Evolutionary conservation across 805 yeast species (phyloP).

Genomic region (Clavispora vitiphila): DNA sequence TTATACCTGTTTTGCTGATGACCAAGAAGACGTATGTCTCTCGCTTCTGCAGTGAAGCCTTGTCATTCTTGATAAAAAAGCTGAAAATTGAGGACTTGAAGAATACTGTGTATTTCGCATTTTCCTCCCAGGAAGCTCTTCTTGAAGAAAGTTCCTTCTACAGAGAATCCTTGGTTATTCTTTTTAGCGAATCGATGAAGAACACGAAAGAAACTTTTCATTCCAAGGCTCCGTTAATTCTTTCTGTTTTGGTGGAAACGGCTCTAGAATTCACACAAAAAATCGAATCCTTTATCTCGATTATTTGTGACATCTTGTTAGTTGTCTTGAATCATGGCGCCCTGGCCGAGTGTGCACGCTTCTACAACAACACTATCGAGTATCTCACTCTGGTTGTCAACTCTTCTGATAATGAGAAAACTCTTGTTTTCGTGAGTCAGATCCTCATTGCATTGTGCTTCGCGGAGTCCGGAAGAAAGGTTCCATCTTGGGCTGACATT

Average conservation of each 20-base stretch:
- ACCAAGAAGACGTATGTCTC: constrained; percentile 58
- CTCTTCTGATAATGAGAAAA: not conserved
- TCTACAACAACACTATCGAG: constrained; percentile 33
- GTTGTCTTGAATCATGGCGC: constrained; percentile 51
- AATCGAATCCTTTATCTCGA: not conserved
- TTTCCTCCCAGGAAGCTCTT: constrained; percentile 27
- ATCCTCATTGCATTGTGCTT: constrained; percentile 48
- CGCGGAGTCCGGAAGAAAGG: constrained; percentile 67
- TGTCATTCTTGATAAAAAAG: constrained; percentile 78
- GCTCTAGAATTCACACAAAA: constrained; percentile 9
- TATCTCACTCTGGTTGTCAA: constrained; percentile 15
- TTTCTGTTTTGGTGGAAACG: constrained; percentile 40
- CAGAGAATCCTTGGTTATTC: constrained; percentile 50
- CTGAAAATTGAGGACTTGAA: constrained; percentile 45
- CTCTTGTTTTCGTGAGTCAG: constrained; percentile 23
- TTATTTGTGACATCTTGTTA: constrained; percentile 49
- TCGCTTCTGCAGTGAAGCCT: constrained; percentile 85
- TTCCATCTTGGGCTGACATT: constrained; percentile 46
- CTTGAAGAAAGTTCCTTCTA: constrained; percentile 42
- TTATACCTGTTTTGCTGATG: constrained; percentile 60
- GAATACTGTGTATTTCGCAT: constrained; percentile 40
- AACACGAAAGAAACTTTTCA: constrained; percentile 71
- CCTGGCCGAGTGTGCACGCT: constrained; percentile 38
- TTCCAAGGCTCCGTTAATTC: constrained; percentile 56
- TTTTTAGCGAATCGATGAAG: constrained; percentile 70